Evolutionary conservation across 1,139 yeast species (phyloP).

Genomic region (Meyerozyma guilliermondii): DNA sequence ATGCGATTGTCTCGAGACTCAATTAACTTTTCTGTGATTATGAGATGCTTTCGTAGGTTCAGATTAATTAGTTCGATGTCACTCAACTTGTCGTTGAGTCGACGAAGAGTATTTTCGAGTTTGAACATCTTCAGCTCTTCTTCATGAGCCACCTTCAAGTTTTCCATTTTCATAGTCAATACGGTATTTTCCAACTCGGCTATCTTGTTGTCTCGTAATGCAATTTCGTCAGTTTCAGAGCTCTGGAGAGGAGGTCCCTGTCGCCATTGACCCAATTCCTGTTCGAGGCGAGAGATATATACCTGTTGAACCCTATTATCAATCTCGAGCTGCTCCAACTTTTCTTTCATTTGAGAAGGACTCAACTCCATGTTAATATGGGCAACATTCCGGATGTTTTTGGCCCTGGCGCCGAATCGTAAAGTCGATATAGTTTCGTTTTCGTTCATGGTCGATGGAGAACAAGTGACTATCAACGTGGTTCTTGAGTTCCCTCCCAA

Average conservation of each 20-base stretch:
- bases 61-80: conserved; percentile 37
- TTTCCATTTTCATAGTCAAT: conserved; percentile 31
- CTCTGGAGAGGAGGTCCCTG: conserved; percentile 9
- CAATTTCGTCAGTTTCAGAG: conserved; percentile 21
- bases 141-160: conserved; percentile 33
- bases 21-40: conserved; percentile 53
- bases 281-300: conserved; percentile 46
- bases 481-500: conserved; percentile 87
- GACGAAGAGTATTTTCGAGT: conserved; percentile 35
- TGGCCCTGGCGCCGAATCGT: conserved; percentile 78
- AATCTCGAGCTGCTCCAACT: conserved; percentile 44
- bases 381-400: conserved; percentile 62
- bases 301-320: conserved; percentile 39
- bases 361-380: conserved; percentile 68
- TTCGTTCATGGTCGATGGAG: conserved; percentile 60
- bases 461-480: conserved; percentile 71
- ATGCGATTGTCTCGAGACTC: conserved; percentile 59
- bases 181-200: conserved; percentile 34
- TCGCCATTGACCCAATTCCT: conserved; percentile 32
- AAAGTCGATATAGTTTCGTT: conserved; percentile 73
- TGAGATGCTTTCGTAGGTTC: conserved; percentile 35
- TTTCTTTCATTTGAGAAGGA: conserved; percentile 46
- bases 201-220: conserved; percentile 32
- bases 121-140: conserved; percentile 40
- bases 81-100: conserved; percentile 31